Conservation (phyloP, 1,284 basidiomycete species). For the Inonotus hispidus region DNA sequence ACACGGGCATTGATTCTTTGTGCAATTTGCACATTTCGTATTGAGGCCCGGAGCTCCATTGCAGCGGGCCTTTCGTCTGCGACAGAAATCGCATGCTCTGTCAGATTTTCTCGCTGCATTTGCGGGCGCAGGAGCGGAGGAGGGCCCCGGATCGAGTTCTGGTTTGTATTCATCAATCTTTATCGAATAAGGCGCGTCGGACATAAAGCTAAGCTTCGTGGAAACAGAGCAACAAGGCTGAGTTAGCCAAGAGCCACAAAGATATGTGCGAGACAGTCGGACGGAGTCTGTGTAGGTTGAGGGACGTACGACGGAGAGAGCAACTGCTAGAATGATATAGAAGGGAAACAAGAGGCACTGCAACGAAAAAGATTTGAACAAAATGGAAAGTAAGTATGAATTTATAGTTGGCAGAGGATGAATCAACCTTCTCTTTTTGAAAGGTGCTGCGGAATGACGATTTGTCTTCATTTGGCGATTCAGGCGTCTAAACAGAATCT, state of each 20-base stretch:
- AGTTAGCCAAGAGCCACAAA: not conserved
- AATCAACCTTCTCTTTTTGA: no score
- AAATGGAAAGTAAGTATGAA: not conserved
- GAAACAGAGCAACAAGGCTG: no score
- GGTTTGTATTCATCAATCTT: slow-evolving; percentile 18
- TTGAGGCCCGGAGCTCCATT: slow-evolving; percentile 58
- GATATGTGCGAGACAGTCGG: not conserved
- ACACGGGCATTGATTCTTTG: slow-evolving; percentile 56
- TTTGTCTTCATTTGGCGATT: not conserved
- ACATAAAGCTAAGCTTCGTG: not conserved
- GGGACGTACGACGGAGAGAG: not conserved
- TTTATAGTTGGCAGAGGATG: not conserved
- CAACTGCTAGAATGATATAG: not conserved
- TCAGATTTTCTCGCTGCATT: slow-evolving; percentile 50
- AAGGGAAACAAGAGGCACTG: not conserved
- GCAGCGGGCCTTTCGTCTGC: slow-evolving; percentile 63
- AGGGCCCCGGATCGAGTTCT: slow-evolving; percentile 19
- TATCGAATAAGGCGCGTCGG: slow-evolving; percentile 1
- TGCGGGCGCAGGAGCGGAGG: slow-evolving; percentile 13
- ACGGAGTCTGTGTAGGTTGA: not conserved
- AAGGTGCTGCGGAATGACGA: slow-evolving; percentile 16
- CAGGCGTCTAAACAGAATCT: not conserved
- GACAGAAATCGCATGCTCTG: slow-evolving; percentile 67
- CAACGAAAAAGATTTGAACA: not conserved
- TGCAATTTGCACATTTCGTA: slow-evolving; percentile 69